Percentiles rank a stretch among this genome's conserved stretches.
phyloP scores from a whole-genome alignment of 2,329 filamentous ascomycete species.

The Trichoderma atroviride region DNA sequence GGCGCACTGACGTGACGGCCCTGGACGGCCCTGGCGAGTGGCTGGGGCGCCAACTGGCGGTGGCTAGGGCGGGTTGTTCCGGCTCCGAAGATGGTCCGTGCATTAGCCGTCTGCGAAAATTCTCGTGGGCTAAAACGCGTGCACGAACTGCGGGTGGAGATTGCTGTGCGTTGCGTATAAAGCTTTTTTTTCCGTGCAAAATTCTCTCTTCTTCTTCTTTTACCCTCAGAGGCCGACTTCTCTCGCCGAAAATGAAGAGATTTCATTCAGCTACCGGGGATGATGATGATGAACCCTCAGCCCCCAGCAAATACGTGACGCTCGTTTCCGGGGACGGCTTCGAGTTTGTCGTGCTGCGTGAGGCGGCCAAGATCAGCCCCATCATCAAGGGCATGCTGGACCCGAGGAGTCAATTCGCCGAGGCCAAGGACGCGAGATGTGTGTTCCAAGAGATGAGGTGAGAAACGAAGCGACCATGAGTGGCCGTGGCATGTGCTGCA shows the following conservation, averaged over 20 bases:
- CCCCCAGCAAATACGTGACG: slow-evolving; percentile 70
- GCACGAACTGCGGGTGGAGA: neutral
- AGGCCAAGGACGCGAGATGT: slow-evolving; percentile 66
- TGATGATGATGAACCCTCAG: slow-evolving; percentile 10
- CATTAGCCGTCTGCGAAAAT: slow-evolving; percentile 16
- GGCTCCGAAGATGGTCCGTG: slow-evolving; percentile 20
- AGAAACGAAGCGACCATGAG: slow-evolving; percentile 33
- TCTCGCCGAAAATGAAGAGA: neutral
- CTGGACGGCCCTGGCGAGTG: neutral
- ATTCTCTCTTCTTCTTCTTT: slow-evolving; percentile 19
- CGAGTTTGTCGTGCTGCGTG: slow-evolving; percentile 74
- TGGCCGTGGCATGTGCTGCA: neutral
- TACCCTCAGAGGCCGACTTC: slow-evolving; percentile 20
- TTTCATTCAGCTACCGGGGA: slow-evolving; percentile 30
- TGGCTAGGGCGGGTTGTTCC: slow-evolving; percentile 15
- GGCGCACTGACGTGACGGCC: slow-evolving; percentile 22
- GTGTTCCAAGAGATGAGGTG: slow-evolving; percentile 75
- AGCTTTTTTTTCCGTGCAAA: slow-evolving; percentile 4
- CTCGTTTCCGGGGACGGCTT: slow-evolving; percentile 75
- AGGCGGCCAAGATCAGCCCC: slow-evolving; percentile 69
- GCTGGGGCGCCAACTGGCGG: slow-evolving; percentile 9
- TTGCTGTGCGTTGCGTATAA: neutral
- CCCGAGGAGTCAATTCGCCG: slow-evolving; percentile 66
- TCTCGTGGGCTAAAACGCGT: slow-evolving; percentile 12
- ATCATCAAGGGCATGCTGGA: slow-evolving; percentile 77